Percentiles rank a stretch among this genome's conserved stretches.
Evolutionary conservation across 164 flowering plant genomes (phyloP).

Genomic region (Platanus orientalis): DNA sequence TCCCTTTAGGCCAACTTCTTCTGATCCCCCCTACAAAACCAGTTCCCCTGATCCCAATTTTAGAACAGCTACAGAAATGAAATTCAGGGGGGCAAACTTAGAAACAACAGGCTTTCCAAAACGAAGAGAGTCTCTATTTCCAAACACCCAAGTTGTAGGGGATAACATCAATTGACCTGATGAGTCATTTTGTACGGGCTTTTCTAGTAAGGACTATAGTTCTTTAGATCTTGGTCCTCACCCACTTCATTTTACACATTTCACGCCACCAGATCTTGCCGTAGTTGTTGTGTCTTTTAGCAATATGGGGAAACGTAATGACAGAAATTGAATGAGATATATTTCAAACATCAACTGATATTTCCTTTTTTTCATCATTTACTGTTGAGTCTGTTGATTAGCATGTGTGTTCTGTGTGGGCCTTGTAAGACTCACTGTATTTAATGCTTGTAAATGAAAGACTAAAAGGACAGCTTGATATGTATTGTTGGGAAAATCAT

Average conservation of each 20-base stretch:
- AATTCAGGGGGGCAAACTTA: slow-evolving; percentile 57
- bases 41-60: slow-evolving; percentile 52
- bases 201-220: slow-evolving; percentile 7
- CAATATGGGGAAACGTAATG: slow-evolving; percentile 1
- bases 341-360: too few species aligned
- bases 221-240: slow-evolving; percentile 17
- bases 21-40: slow-evolving; percentile 45
- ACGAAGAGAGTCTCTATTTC: slow-evolving; percentile 62
- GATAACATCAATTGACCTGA: slow-evolving; percentile 44
- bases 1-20: slow-evolving; percentile 50
- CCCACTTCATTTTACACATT: slow-evolving; percentile 7
- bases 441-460: too few species aligned
- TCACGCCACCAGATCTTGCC: slow-evolving; percentile 7
- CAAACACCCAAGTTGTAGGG: slow-evolving; percentile 45
- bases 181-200: background rate
- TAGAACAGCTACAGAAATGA: slow-evolving; percentile 59
- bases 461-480: too few species aligned
- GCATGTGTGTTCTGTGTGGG: too few species aligned
- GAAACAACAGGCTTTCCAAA: slow-evolving; percentile 58
- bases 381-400: too few species aligned
- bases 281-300: slow-evolving; percentile 18
- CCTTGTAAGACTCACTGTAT: too few species aligned
- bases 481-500: too few species aligned
- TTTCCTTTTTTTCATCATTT: too few species aligned
- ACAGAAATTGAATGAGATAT: background rate